phyloP scores from a whole-genome alignment of 2,329 filamentous ascomycete species.

The Anthostomella pinea region DNA sequence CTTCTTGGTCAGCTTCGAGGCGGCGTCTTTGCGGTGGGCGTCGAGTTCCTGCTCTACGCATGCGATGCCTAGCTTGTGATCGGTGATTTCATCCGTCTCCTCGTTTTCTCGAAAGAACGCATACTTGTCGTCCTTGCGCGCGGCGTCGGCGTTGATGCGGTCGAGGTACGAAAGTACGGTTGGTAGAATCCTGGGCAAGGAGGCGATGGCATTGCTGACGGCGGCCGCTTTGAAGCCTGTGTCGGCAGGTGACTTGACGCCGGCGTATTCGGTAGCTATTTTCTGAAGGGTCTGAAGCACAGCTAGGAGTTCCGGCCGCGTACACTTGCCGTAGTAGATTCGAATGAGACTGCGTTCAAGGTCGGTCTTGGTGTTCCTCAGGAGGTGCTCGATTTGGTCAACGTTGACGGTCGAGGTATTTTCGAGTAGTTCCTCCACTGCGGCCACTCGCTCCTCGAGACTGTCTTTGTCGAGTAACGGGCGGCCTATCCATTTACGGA shows the following conservation, averaged over 20 bases:
- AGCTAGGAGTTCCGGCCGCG: constrained; percentile 79
- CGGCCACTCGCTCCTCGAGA: constrained; percentile 75
- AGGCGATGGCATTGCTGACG: constrained; percentile 68
- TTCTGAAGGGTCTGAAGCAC: constrained; percentile 82
- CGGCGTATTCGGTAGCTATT: constrained; percentile 73
- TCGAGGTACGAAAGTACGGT: constrained; percentile 74
- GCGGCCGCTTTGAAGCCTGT: constrained; percentile 70
- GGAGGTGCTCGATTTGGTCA: constrained; percentile 70
- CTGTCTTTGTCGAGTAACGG: constrained; percentile 74
- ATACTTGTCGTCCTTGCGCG: constrained; percentile 87
- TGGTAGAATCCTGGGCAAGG: constrained; percentile 72
- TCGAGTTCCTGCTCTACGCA: constrained; percentile 86
- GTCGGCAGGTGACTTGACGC: constrained; percentile 62
- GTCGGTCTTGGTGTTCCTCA: constrained; percentile 72
- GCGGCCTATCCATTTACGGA: constrained; percentile 93
- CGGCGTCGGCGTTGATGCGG: constrained; percentile 80
- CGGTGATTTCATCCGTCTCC: constrained; percentile 84
- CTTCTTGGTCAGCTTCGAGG: constrained; percentile 68
- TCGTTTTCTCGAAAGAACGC: constrained; percentile 84
- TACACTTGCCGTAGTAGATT: constrained; percentile 97
- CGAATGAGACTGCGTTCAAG: constrained; percentile 90
- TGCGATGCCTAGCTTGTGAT: constrained; percentile 88
- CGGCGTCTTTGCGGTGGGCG: constrained; percentile 69
- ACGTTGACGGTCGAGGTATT: constrained; percentile 64
- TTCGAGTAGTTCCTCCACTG: constrained; percentile 81